Base-by-base conservation (phyloP, 805 yeast species). In the Jamesozyma hellenica region DNA sequence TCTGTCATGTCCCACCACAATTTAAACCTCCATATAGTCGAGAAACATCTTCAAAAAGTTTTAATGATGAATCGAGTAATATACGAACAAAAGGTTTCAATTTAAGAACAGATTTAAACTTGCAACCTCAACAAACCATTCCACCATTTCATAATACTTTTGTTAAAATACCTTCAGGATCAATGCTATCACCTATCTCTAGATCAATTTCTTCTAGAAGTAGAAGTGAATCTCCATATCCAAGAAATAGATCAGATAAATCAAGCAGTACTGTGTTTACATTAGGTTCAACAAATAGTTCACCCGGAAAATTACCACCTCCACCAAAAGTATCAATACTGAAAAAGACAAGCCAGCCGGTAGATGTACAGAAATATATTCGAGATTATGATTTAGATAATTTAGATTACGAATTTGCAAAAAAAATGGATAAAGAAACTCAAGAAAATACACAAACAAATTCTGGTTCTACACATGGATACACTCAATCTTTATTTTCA, bases 1-100 rank as follows among this genome's bases (percentile, higher is more conserved):
- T 49, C 30, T 33, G 52, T 18, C 60, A 56, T 41, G 41, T 55
- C 4, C 61, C 64, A 17, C 63, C 61, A 8, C 63, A 58, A 33
- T 54, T 42, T 36, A 58, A 55, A 41, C 54, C 58, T 16, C 18
- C 50, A 28, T 58, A 50, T 30, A 31, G 27, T 10, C 36, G 36
- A 17, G 13, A 14, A 4, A 8, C 32, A 23, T 21, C 36, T 23
- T 19, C 16, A 34, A 17, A 31, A 8, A 21, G 14, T 21, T 10
- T 9, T 10, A 33, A 19, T 14, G 41, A 28, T 13, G 12, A 11
- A 27, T 8, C 16, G 4, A 21, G 3, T 13, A 19, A 26, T 14
- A 19, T n/a, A 6, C 14, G 14, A 5, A 6, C 23, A 8, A 21
- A 8, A 21, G 5, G 8, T 21, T 21, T 21, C 5, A 21, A 21